Evolutionary conservation across 1,284 basidiomycete genomes (phyloP), one percentile per base, ranked within the genome.

Genomic region (Filobasidium uniguttulatum): DNA sequence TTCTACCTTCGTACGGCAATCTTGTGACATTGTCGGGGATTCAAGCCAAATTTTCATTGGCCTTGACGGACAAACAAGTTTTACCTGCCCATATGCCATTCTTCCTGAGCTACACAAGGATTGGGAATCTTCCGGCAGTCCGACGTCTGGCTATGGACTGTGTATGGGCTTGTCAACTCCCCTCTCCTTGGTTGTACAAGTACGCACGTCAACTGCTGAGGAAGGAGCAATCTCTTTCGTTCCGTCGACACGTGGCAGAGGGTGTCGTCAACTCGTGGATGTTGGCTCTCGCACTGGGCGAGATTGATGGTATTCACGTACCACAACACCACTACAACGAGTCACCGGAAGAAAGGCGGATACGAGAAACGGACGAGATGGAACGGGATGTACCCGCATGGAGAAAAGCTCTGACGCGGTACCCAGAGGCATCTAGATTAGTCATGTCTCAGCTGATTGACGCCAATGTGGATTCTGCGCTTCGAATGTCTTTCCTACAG

Each of bases 1-100:
- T 98, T 15, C 91, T 98, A 49, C 88, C 94, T 3, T 94, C 91
- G 3, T 83, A 81, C 54, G 89, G 96, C 62, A 98, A 98, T 62
- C 80, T 90, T 22, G 82, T 98, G 34, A 91, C 91, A 0, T 76
- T 89, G 48, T 88, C 93, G 26, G 82, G 82, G 3, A 71, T 96
- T 46, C 85, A 91, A 77, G 37, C 56, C 26, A 49, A 44, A 12
- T 44, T 48, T 60, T 80, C 88, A 62, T 73, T 89, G 62, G 77
- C 87, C 55, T 71, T 89, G 52, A 83, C 81, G 53, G 71, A 86
- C 51, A 82, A 85, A 0, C 81, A 81, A 60, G 76, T 94, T 46
- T 77, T 88, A 48, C 82, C 86, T 1, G 83, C 82, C 54, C 85
- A 93, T 60, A 75, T 85, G 25, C 76, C 80, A 51, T 71, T 82